Percentiles rank a stretch among this genome's conserved stretches.
Evolutionary conservation across 2,329 filamentous ascomycete species (phyloP).

Genomic region (Boeremia exigua): DNA sequence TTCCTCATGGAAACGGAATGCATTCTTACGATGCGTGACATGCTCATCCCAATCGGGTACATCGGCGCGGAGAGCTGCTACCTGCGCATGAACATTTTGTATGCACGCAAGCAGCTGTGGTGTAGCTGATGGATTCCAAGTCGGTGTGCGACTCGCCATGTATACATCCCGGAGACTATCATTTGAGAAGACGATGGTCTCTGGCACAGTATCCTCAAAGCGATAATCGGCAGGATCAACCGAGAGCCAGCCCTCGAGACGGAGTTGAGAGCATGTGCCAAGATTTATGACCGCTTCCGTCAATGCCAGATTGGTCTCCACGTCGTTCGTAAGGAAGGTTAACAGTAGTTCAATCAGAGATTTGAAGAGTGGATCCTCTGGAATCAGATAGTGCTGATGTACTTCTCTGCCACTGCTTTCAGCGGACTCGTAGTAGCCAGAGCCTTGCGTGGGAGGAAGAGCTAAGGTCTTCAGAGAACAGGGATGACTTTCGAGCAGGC

Average conservation of each 20-base stretch:
- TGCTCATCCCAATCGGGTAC: slow-evolving; percentile 57
- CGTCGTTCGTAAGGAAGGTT: slow-evolving; percentile 85
- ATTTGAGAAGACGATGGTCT: slow-evolving; percentile 33
- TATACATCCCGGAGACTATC: slow-evolving; percentile 43
- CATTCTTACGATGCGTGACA: slow-evolving; percentile 56
- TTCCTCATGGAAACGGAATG: slow-evolving; percentile 56
- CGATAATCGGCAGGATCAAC: slow-evolving; percentile 65
- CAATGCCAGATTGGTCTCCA: slow-evolving; percentile 87
- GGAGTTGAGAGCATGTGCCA: slow-evolving; percentile 82
- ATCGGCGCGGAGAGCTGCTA: slow-evolving; percentile 51
- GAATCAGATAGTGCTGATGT: slow-evolving; percentile 65
- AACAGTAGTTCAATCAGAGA: slow-evolving; percentile 67
- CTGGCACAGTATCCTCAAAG: slow-evolving; percentile 35
- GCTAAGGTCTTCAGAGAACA: slow-evolving; percentile 74
- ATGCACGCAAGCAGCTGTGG: slow-evolving; percentile 53
- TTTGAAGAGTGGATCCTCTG: slow-evolving; percentile 65
- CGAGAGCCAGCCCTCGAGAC: slow-evolving; percentile 88
- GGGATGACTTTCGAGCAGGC: slow-evolving; percentile 72
- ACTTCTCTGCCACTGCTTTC: slow-evolving; percentile 64
- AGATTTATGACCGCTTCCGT: slow-evolving; percentile 85
- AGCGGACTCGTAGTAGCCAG: slow-evolving; percentile 52
- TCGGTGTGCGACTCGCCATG: slow-evolving; percentile 45
- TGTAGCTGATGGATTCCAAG: slow-evolving; percentile 44
- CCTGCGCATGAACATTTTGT: slow-evolving; percentile 50
- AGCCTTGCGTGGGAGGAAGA: slow-evolving; percentile 63